phyloP scores from a whole-genome alignment of 495 filamentous ascomycete genomes.

The Parmelia sp. region DNA sequence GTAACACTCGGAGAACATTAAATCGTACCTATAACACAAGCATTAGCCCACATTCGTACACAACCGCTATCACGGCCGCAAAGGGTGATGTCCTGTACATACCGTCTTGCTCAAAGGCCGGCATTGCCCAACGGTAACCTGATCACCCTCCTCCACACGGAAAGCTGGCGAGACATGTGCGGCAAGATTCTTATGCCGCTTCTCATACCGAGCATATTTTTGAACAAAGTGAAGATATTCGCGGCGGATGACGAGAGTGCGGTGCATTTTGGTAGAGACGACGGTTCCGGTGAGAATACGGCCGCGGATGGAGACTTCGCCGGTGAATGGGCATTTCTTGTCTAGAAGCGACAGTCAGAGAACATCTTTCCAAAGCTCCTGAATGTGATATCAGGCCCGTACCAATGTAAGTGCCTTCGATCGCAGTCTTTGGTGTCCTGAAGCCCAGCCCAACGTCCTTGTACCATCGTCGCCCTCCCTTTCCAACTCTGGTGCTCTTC shows the following conservation, averaged over 20 bases:
- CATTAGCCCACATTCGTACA: neutral
- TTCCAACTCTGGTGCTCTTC: constrained; percentile 77
- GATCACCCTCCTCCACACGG: constrained; percentile 99
- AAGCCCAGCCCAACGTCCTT: constrained; percentile 99
- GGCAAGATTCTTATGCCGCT: constrained; percentile 98
- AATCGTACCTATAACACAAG: constrained; percentile 70
- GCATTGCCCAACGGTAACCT: constrained; percentile 99
- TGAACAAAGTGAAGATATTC: constrained; percentile 99
- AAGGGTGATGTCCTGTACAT: constrained; percentile 36
- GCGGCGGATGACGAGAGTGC: constrained; percentile 96
- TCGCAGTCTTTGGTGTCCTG: constrained; percentile 93
- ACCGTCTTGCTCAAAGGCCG: constrained; percentile 97
- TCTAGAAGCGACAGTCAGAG: constrained; percentile 47
- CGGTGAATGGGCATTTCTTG: constrained; percentile 99
- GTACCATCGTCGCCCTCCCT: constrained; percentile 92
- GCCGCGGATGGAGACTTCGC: constrained; percentile 95
- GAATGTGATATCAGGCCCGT: constrained; percentile 32
- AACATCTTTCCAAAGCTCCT: neutral
- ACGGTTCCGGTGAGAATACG: constrained; percentile 99
- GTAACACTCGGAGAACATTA: constrained; percentile 96
- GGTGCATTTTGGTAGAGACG: constrained; percentile 99
- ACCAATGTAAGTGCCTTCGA: constrained; percentile 99
- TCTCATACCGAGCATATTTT: constrained; percentile 99
- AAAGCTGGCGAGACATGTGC: constrained; percentile 98
- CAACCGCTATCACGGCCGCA: neutral